Conservation (phyloP, 2,329 filamentous ascomycete genomes). For the Diatrype stigma region DNA sequence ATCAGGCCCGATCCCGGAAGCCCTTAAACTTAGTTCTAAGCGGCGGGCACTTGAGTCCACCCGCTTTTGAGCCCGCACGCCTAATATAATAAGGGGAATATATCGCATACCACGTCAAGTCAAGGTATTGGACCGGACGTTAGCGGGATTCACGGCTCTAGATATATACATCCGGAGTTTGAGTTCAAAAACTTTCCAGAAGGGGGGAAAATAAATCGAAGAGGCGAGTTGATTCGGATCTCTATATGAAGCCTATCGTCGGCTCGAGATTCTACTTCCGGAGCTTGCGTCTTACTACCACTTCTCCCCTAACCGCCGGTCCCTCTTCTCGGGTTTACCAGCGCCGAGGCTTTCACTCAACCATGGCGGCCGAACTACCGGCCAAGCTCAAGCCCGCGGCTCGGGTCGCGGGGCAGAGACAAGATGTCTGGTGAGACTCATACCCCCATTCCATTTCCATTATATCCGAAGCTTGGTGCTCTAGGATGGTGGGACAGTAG, state of each 20-base stretch:
- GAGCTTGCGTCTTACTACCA: slow-evolving; percentile 1
- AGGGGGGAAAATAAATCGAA: not conserved
- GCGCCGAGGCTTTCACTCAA: slow-evolving; percentile 23
- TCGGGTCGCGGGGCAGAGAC: slow-evolving; percentile 44
- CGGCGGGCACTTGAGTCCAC: not conserved
- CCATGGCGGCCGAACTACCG: slow-evolving; percentile 35
- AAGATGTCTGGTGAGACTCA: slow-evolving; percentile 53
- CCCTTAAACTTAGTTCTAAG: not conserved
- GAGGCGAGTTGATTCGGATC: not conserved
- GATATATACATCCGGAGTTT: not conserved
- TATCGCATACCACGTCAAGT: too few species aligned
- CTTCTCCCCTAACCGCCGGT: not conserved
- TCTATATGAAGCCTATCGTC: slow-evolving; percentile 19
- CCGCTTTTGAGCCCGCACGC: not conserved
- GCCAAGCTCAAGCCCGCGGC: slow-evolving; percentile 47
- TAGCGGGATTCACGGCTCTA: slow-evolving; percentile 3
- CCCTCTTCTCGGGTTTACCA: not conserved
- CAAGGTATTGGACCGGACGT: not conserved
- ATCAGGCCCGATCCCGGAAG: not conserved
- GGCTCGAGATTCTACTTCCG: slow-evolving; percentile 7
- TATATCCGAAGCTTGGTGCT: not conserved
- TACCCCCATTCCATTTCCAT: too few species aligned
- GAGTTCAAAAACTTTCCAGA: not conserved
- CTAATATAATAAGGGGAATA: not conserved
- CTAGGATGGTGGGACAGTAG: not conserved